Evolutionary conservation across 805 yeast species (phyloP), one percentile per base, ranked within the genome.

Genomic region (Starmerella riodocensis): DNA sequence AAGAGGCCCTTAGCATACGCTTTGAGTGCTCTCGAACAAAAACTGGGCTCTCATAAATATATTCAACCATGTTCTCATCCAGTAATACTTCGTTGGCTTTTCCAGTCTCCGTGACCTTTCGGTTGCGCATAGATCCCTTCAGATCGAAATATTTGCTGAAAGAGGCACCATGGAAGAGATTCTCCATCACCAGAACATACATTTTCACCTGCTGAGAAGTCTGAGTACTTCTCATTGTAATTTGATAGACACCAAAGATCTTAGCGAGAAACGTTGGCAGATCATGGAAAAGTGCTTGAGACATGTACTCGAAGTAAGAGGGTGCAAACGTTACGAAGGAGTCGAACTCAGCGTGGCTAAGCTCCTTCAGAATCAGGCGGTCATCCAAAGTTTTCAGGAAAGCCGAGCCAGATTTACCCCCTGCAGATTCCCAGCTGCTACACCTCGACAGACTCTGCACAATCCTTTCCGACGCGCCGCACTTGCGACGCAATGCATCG

Each of bases 1-100:
- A 61, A 0, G 95, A 86, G 0, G 95, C 88, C 34, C 94, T 64
- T 35, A 91, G 59, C 28, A 85, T 61, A 51, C 81, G 77, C 55
- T 91, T 91, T 55, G 85, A 88, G 51, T 85, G 86, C 52, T 88
- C 96, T 42, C 88, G 67, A 5, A 91, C 94, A 65, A 84, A 93
- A 27, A 91, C 70, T 0, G 99, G 99, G 19, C 93, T 78, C 57
- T 91, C 98, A 54, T 84, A 91, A 43, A 93, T 88, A 56, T 84
- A 91, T 55, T 91, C 98, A 45, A 91, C 93, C 98, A 91, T 91
- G 55, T 91, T 91, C 53, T 91, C 99, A 59, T 91, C 99, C 40
- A 91, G 61, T 20, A 91, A 62, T 1, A 91, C 99, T 58, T 91
- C 97, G 54, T 91, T 85, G 46, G 80, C 94, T 53, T 75, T 78